These are phyloP conservation scores for Rhododendron mucronatum DNA, from an alignment of 148 eudicot species.

Conservation along the genomic window DNA sequence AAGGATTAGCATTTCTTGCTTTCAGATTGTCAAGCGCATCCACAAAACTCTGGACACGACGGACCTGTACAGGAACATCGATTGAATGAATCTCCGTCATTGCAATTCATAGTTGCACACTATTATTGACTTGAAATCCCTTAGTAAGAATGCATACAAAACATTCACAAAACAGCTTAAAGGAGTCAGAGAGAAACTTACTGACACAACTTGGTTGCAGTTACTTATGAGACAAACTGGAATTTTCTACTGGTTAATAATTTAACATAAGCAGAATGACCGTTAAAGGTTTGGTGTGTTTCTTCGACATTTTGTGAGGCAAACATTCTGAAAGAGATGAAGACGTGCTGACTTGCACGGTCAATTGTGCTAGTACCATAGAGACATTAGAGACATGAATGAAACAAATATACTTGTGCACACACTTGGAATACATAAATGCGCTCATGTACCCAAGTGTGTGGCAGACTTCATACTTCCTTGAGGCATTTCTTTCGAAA, in stretches of 20 bases:
- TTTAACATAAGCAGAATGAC: background rate
- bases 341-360: background rate
- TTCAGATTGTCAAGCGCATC: conserved; percentile 46
- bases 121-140: background rate
- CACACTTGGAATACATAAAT: background rate
- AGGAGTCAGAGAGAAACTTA: background rate
- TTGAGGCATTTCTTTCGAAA: background rate
- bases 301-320: background rate
- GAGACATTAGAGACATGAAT: background rate
- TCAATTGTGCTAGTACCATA: background rate
- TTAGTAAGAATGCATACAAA: background rate
- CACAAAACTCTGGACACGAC: conserved; percentile 44
- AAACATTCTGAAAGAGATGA: background rate
- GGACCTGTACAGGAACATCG: conserved; percentile 31
- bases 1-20: conserved; percentile 28
- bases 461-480: background rate
- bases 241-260: background rate
- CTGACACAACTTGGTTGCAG: background rate
- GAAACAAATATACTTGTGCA: background rate
- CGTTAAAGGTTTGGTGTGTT: background rate
- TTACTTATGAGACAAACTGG: background rate
- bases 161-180: background rate
- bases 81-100: background rate
- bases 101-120: background rate
- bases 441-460: background rate